Evolutionary conservation across 306 rosid genomes (phyloP).

Genomic region (Vigna nakashimae): DNA sequence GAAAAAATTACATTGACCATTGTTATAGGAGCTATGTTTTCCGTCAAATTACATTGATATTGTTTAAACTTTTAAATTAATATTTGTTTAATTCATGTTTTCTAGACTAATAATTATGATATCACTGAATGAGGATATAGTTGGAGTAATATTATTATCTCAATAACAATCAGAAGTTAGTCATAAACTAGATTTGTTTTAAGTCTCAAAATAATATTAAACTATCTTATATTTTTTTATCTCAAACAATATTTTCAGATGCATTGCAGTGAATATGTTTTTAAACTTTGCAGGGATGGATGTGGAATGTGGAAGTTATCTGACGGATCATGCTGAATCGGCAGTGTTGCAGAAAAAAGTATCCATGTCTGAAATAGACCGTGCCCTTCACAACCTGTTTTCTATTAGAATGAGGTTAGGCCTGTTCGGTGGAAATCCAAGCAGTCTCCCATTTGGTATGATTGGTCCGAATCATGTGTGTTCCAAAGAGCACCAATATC

Average conservation of each 20-base stretch:
- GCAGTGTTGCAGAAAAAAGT: conserved; percentile 70
- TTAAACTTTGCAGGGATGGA: conserved; percentile 76
- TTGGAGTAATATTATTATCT: too few relatives aligned
- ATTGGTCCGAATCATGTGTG: conserved; percentile 77
- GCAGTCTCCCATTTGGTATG: conserved; percentile 57
- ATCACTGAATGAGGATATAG: too few relatives aligned
- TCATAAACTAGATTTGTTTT: too few relatives aligned
- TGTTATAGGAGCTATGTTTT: too few relatives aligned
- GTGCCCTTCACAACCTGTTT: conserved; percentile 84
- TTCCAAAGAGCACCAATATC: conserved; percentile 64
- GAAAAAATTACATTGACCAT: too few relatives aligned
- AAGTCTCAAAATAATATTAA: too few relatives aligned
- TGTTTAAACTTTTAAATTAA: too few relatives aligned
- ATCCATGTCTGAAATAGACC: conserved; percentile 58
- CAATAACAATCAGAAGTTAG: too few relatives aligned
- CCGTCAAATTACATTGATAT: too few relatives aligned
- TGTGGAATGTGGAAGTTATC: conserved; percentile 75
- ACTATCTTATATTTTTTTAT: too few relatives aligned
- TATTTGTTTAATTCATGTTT: too few relatives aligned
- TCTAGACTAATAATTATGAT: too few relatives aligned
- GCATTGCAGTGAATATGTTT: neutral
- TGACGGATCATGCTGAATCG: conserved; percentile 61
- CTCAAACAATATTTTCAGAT: neutral
- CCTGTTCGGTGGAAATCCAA: conserved; percentile 77
- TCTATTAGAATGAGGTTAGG: conserved; percentile 84